Evolutionary conservation across 345 rosid species (phyloP).

Genomic region (Hibiscus tridactylites): DNA sequence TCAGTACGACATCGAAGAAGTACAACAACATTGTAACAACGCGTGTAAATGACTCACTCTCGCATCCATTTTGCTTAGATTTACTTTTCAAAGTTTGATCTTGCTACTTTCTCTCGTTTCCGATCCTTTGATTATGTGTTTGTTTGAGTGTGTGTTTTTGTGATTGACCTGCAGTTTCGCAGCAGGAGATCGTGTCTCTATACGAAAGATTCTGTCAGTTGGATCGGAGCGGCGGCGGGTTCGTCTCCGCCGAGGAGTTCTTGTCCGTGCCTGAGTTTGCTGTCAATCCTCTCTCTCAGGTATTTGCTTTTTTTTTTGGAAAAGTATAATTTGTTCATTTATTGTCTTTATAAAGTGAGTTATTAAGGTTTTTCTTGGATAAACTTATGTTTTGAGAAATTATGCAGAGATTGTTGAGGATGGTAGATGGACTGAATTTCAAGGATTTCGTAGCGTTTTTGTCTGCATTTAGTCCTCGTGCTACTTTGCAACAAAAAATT

Average conservation of each 20-base stretch:
- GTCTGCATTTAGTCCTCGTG: constrained; percentile 77
- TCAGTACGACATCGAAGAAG: constrained; percentile 93
- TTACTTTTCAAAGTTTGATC: not conserved
- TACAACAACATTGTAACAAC: constrained; percentile 61
- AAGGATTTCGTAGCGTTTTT: constrained; percentile 90
- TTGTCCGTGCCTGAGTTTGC: constrained; percentile 85
- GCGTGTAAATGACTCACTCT: constrained; percentile 29
- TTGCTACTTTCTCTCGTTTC: not conserved
- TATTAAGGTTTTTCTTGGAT: not conserved
- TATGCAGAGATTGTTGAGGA: constrained; percentile 69
- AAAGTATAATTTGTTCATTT: not conserved
- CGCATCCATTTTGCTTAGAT: not conserved
- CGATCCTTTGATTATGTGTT: not conserved
- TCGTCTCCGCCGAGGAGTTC: constrained; percentile 76
- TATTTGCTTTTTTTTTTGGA: not conserved
- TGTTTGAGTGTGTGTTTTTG: not conserved
- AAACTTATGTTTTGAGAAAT: not conserved
- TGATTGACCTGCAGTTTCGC: constrained; percentile 45
- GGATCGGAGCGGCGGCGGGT: constrained; percentile 66
- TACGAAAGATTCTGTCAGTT: constrained; percentile 82
- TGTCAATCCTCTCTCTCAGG: constrained; percentile 86
- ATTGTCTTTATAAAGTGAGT: not conserved
- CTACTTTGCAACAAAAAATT: constrained; percentile 53
- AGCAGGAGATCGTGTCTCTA: constrained; percentile 76
- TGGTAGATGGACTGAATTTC: constrained; percentile 76